These are phyloP conservation scores for Hamigera avellanea DNA, from an alignment of 495 filamentous ascomycete species.

Conservation along the genomic window DNA sequence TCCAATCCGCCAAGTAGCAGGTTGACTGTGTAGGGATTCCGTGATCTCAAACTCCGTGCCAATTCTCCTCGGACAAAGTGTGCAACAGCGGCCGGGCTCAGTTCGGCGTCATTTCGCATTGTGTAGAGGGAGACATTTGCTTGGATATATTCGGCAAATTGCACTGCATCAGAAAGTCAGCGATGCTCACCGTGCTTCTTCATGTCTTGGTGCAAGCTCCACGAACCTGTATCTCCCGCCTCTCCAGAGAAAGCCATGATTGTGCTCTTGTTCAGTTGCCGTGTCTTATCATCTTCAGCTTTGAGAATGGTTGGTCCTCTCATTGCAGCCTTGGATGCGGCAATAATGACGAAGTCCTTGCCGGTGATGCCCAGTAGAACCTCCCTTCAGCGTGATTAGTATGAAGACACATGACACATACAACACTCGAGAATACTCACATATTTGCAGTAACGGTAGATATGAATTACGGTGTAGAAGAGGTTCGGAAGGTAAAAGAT, in stretches of 20 bases:
- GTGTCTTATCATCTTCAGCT: conserved; percentile 92
- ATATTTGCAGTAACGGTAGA: conserved; percentile 19
- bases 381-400: conserved; percentile 56
- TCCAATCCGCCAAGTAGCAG: conserved; percentile 88
- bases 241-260: conserved; percentile 96
- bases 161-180: conserved; percentile 48
- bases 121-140: conserved; percentile 96
- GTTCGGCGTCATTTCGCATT: conserved; percentile 90
- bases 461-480: conserved; percentile 1
- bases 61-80: conserved; percentile 90
- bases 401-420: conserved; percentile 1
- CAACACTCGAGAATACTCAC: conserved; percentile 20
- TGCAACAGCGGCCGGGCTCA: conserved; percentile 77
- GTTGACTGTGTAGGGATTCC: conserved; percentile 92
- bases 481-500: conserved; percentile 5
- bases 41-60: conserved; percentile 76
- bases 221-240: conserved; percentile 84
- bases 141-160: conserved; percentile 99
- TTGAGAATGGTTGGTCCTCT: conserved; percentile 94
- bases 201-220: background rate
- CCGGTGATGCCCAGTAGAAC: conserved; percentile 95
- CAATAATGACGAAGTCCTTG: conserved; percentile 97
- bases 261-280: conserved; percentile 77
- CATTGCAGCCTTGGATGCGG: conserved; percentile 95
- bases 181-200: conserved; percentile 1